Evolutionary conservation across 495 filamentous ascomycete genomes (phyloP), one percentile per base, ranked within the genome.

Genomic region (Parachaetomium inaequale): DNA sequence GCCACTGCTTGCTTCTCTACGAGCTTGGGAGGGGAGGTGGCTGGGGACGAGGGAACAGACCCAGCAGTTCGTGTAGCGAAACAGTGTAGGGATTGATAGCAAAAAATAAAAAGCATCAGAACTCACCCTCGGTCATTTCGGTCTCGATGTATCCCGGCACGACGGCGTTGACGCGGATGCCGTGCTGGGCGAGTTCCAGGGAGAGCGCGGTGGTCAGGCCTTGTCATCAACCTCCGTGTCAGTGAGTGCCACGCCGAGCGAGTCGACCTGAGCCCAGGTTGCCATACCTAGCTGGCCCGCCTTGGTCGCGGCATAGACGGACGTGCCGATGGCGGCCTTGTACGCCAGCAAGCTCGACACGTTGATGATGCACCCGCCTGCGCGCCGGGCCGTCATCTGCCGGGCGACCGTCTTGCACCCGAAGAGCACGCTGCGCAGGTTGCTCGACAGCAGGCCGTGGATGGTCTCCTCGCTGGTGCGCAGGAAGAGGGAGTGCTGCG

Each of bases 141-240:
- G 90, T 92, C 26, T 86, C 77, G 60, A 94, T 88, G 75, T 92
- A 95, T 15, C 91, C 91, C 2, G 91, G 91, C n/a, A 91, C 70
- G 59, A 96, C 85, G 5, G 85, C 88, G 74, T 95, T 96, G 31
- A 88, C 88, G 19, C 91, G 78, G 52, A 93, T 79, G 11, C 81
- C 76, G 31, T 75, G 72, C 21, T 68, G 68, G 2, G 80, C 86
- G 3, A 85, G 73, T 65, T 94, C 91, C 23, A 78, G 79, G 14
- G 88, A 84, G 5, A 94, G 68, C 17, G 89, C 82, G 29, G 87
- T 78, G 0, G 91, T 93, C 36, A 96, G 73, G 42, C 82, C 85
- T 82, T 52, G 51, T 28, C 60, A 56, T 7, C 71, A 38, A 17
- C 62, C 53, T 32, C 7, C 15, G 23, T 25, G 15, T 42, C n/a